Evolutionary conservation across 345 rosid species (phyloP).

Genomic region (Carallia pectinifolia): DNA sequence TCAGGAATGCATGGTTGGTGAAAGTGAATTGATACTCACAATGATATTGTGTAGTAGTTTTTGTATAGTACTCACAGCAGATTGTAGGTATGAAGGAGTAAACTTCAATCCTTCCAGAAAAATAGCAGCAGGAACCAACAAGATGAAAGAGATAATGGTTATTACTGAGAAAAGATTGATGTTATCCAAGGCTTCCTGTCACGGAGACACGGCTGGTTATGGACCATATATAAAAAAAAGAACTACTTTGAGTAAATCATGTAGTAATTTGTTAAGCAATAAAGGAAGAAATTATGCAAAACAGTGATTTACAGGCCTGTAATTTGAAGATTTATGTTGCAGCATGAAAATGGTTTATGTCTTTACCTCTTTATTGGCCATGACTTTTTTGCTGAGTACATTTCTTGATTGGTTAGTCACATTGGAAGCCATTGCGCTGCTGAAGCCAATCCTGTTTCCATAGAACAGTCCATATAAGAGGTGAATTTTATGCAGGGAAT

Average conservation of each 20-base stretch:
- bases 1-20: not conserved
- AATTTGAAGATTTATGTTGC: too few species aligned
- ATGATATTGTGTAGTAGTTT: not conserved
- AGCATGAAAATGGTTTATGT: not conserved
- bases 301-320: too few species aligned
- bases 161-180: constrained; percentile 80
- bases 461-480: not conserved
- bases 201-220: constrained; percentile 8
- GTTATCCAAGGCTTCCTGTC: constrained; percentile 78
- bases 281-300: too few species aligned
- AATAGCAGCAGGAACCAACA: constrained; percentile 67
- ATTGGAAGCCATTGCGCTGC: constrained; percentile 91
- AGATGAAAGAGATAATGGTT: constrained; percentile 62
- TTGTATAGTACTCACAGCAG: constrained; percentile 49
- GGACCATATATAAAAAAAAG: not conserved
- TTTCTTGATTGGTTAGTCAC: constrained; percentile 86
- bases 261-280: not conserved
- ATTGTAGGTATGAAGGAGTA: constrained; percentile 60
- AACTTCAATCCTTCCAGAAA: constrained; percentile 62
- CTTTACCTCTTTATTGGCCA: constrained; percentile 60
- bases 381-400: constrained; percentile 74
- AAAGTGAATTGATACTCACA: not conserved
- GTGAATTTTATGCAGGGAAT: not conserved
- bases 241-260: not conserved
- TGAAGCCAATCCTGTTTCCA: constrained; percentile 72